phyloP scores from a whole-genome alignment of 495 filamentous ascomycete species.

The Penicillium silybi region DNA sequence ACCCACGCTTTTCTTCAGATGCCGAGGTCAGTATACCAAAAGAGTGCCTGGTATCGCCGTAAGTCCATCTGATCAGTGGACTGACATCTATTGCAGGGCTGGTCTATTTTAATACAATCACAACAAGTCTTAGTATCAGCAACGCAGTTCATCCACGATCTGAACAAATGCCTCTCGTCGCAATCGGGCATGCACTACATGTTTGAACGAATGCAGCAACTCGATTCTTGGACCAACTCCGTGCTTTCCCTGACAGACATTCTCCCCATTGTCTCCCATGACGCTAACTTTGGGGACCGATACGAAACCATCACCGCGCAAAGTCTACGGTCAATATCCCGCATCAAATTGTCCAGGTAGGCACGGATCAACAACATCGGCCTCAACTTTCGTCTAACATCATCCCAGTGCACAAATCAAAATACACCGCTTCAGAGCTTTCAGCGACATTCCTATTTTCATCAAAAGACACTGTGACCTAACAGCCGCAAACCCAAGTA shows the following conservation, averaged over 20 bases:
- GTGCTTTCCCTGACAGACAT: conserved; percentile 44
- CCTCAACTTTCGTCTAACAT: not conserved
- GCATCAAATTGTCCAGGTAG: conserved; percentile 57
- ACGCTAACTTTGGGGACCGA: conserved; percentile 37
- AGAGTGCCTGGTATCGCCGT: not conserved
- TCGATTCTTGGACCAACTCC: conserved; percentile 49
- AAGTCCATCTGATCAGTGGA: not conserved
- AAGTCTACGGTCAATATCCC: conserved; percentile 51
- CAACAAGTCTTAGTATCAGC: conserved; percentile 55
- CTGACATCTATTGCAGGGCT: conserved; percentile 38
- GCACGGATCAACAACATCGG: not conserved
- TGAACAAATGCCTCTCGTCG: conserved; percentile 39
- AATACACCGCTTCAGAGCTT: conserved; percentile 56
- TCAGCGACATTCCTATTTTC: conserved; percentile 58
- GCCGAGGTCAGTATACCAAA: conserved; percentile 41
- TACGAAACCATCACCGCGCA: conserved; percentile 45
- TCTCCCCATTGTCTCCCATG: conserved; percentile 34
- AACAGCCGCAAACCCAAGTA: conserved; percentile 31
- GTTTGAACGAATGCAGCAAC: conserved; percentile 52
- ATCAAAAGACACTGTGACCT: conserved; percentile 57
- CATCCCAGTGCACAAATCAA: conserved; percentile 54
- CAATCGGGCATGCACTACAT: conserved; percentile 41
- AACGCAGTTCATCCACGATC: conserved; percentile 53
- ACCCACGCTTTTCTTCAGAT: conserved; percentile 50
- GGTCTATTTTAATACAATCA: conserved; percentile 52